Evolutionary conservation across 2,329 filamentous ascomycete species (phyloP), one percentile per base, ranked within the genome.

Genomic region (Fusarium vanettenii): DNA sequence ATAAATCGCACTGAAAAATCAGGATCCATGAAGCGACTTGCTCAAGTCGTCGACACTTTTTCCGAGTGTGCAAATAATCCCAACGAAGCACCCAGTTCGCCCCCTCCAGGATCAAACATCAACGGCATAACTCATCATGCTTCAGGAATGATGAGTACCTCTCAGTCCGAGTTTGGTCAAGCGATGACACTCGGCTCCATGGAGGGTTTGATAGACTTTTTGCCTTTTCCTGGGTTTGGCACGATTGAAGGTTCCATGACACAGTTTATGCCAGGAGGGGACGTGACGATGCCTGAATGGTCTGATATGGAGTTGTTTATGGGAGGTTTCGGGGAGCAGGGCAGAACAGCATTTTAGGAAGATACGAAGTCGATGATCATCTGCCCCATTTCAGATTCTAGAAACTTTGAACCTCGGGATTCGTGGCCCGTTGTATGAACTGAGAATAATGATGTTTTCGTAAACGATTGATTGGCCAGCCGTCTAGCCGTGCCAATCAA

Each of bases 1-100:
- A 78, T 79, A 8, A 75, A 72, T 13, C 64, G 66, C 5, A 74
- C 76, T 0, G 76, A 80, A n/a, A 81, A 80, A 59, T 75, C 78
- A 33, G 78, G 78, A 1, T 79, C 80, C 13, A 81, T 81, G 80
- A 79, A 76, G 43, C 64, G 79, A 5, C 73, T 81, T 4, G 77
- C 80, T 1, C 76, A 66, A 14, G 77, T 81, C 1, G 72, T 81
- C 7, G 79, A 78, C 6, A 74, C 76, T 0, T 81, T 81, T 50
- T 77, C 78, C 8, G 79, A 78, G 2, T 79, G 78, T 8, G 71
- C 75, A 18, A 75, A 72, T 5, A 75, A 64, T 1, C 62, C 73
- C 0, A 66, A 11, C 8, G 70, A 76, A 33, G 64, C 50, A 5
- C 65, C 61, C 1, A 45, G 41, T 2, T 10, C 48, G 3, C 62